phyloP scores from a whole-genome alignment of 768 basidiomycete species.

The Tulasnella sp. region DNA sequence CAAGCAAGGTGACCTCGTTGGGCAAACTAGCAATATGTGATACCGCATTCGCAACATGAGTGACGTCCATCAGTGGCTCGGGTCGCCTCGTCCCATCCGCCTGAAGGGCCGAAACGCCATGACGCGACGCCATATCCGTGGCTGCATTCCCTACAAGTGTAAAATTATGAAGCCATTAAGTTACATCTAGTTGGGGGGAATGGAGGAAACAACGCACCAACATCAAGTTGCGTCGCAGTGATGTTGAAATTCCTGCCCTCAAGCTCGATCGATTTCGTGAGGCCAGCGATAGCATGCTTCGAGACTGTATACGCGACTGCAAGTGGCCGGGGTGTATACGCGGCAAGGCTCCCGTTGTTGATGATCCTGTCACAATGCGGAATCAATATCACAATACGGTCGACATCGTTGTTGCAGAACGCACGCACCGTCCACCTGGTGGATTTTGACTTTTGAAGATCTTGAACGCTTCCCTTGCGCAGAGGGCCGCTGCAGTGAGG shows the following conservation, averaged over 20 bases:
- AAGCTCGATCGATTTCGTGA: slow-evolving; percentile 64
- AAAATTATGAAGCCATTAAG: no score
- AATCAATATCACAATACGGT: not conserved
- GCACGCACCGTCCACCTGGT: slow-evolving; percentile 42
- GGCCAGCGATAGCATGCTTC: slow-evolving; percentile 67
- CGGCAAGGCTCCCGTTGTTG: slow-evolving; percentile 74
- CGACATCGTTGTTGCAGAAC: not conserved
- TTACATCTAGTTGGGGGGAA: not conserved
- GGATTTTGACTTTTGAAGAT: slow-evolving; percentile 64
- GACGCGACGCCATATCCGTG: slow-evolving; percentile 43
- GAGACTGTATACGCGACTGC: slow-evolving; percentile 56
- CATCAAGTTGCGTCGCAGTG: slow-evolving; percentile 70
- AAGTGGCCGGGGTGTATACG: slow-evolving; percentile 55
- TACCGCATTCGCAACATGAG: slow-evolving; percentile 58
- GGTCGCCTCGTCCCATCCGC: slow-evolving; percentile 44
- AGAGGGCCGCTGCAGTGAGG: slow-evolving; percentile 59
- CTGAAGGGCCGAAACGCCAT: slow-evolving; percentile 36
- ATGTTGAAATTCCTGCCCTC: slow-evolving; percentile 66
- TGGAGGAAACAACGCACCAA: slow-evolving; percentile 36
- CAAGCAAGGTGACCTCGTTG: slow-evolving; percentile 52
- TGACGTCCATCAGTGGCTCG: slow-evolving; percentile 58
- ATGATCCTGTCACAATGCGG: slow-evolving; percentile 41
- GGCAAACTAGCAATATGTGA: slow-evolving; percentile 63
- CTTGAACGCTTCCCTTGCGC: slow-evolving; percentile 60
- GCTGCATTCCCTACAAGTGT: slow-evolving; percentile 48